phyloP scores from a whole-genome alignment of 495 filamentous ascomycete species.

The Penicillium soppii region DNA sequence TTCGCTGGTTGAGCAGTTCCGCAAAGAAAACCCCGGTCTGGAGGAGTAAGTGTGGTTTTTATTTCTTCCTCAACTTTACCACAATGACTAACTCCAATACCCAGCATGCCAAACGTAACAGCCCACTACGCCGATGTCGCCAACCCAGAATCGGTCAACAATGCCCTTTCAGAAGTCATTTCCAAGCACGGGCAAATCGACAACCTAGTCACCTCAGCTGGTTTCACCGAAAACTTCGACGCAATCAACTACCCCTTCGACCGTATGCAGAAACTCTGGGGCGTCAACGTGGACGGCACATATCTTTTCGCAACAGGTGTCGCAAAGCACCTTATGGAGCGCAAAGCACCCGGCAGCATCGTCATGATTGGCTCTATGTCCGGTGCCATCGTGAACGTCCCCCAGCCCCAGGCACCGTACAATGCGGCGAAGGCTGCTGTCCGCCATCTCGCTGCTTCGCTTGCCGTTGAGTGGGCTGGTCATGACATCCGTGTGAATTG shows the following conservation, averaged over 20 bases:
- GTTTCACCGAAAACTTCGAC: slow-evolving; percentile 94
- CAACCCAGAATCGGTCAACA: slow-evolving; percentile 69
- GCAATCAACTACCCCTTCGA: slow-evolving; percentile 86
- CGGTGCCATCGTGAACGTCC: slow-evolving; percentile 87
- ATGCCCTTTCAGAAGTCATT: slow-evolving; percentile 67
- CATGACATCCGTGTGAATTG: slow-evolving; percentile 85
- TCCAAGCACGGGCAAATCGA: slow-evolving; percentile 77
- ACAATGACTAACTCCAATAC: not conserved
- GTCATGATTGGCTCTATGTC: slow-evolving; percentile 97
- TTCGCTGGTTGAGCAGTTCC: slow-evolving; percentile 69
- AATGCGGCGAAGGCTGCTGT: slow-evolving; percentile 90
- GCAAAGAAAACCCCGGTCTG: slow-evolving; percentile 72
- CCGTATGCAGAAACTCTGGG: slow-evolving; percentile 87
- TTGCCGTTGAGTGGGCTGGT: slow-evolving; percentile 89
- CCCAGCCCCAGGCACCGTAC: slow-evolving; percentile 91
- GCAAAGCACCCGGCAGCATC: slow-evolving; percentile 76
- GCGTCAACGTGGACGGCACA: slow-evolving; percentile 92
- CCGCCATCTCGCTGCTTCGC: slow-evolving; percentile 72
- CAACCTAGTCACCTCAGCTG: slow-evolving; percentile 90
- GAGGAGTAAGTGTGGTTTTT: no score
- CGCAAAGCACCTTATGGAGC: slow-evolving; percentile 85
- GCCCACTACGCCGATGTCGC: slow-evolving; percentile 89
- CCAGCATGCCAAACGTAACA: slow-evolving; percentile 75
- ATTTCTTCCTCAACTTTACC: not conserved
- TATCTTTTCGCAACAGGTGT: slow-evolving; percentile 84